phyloP scores from a whole-genome alignment of 805 yeast species.

The Yarrowia deformans region DNA sequence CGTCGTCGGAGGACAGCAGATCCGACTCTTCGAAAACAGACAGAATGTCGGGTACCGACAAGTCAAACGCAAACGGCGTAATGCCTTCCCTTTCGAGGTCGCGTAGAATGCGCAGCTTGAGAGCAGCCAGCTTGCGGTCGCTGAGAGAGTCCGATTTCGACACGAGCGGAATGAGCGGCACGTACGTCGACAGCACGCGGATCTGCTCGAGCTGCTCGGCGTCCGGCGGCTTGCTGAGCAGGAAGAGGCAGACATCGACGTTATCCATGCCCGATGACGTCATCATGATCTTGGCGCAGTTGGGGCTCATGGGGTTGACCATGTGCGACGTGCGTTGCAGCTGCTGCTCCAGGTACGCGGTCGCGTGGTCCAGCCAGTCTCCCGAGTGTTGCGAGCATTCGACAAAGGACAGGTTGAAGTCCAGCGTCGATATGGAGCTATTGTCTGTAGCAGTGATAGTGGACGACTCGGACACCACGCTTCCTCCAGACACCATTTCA shows the following conservation, averaged over 20 bases:
- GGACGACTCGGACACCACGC: constrained; percentile 14
- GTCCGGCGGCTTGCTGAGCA: constrained; percentile 40
- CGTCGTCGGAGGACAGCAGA: constrained; percentile 23
- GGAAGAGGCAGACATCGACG: constrained; percentile 43
- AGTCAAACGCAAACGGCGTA: constrained; percentile 22
- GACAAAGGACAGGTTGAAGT: constrained; percentile 45
- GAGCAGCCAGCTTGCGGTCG: constrained; percentile 16
- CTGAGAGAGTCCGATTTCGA: constrained; percentile 7
- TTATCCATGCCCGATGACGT: constrained; percentile 43
- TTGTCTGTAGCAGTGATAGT: neutral
- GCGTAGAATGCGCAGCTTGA: constrained; percentile 4
- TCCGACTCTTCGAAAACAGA: constrained; percentile 18
- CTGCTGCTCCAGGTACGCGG: constrained; percentile 44
- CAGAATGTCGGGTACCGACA: constrained; percentile 9
- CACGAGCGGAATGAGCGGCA: constrained; percentile 21
- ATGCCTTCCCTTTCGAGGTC: neutral
- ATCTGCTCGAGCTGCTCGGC: constrained; percentile 24
- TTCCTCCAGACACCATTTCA: neutral
- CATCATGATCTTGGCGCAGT: constrained; percentile 41
- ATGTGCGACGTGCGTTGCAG: constrained; percentile 43
- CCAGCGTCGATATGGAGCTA: constrained; percentile 39
- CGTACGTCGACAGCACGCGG: constrained; percentile 13
- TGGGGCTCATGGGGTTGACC: constrained; percentile 44
- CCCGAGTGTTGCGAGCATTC: constrained; percentile 39
- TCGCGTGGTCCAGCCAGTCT: constrained; percentile 42